A percentile compares a stretch with the other conserved stretches of the same genome.
phyloP scores from a whole-genome alignment of 352 stramenopile genomes.

The Pythium aristosporum region DNA sequence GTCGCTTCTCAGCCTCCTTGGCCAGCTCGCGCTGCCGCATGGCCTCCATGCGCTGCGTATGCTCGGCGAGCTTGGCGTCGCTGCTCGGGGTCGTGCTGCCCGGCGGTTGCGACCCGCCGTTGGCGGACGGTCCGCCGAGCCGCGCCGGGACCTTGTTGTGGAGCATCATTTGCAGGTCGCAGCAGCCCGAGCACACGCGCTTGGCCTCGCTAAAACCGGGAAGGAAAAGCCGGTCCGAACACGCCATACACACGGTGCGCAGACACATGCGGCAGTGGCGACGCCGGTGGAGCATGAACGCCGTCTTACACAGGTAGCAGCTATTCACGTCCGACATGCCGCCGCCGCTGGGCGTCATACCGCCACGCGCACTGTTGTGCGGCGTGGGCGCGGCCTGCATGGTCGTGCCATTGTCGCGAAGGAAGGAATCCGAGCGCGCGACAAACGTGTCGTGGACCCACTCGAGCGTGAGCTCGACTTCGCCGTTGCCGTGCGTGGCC shows the following conservation, averaged over 20 bases:
- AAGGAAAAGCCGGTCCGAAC: constrained; percentile 83
- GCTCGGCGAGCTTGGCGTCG: constrained; percentile 64
- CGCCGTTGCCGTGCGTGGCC: constrained; percentile 66
- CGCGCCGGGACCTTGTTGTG: constrained; percentile 71
- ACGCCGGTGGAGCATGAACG: constrained; percentile 76
- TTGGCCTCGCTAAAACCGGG: constrained; percentile 87
- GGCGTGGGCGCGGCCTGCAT: constrained; percentile 2
- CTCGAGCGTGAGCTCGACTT: constrained; percentile 88
- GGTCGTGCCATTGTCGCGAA: constrained; percentile 45
- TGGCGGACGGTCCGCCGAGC: no score
- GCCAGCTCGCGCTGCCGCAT: constrained; percentile 77
- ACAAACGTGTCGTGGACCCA: constrained; percentile 90
- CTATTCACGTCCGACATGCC: constrained; percentile 41
- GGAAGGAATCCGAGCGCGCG: constrained; percentile 83
- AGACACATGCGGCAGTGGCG: constrained; percentile 88
- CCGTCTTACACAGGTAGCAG: constrained; percentile 83
- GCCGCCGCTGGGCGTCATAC: neutral
- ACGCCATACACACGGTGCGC: constrained; percentile 79
- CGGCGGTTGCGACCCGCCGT: no score
- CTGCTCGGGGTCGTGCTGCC: constrained; percentile 9
- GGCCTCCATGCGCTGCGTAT: constrained; percentile 66
- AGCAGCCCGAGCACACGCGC: constrained; percentile 81
- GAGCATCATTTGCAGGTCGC: constrained; percentile 86
- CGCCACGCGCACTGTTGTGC: constrained; percentile 16
- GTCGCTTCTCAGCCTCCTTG: constrained; percentile 66